Evolutionary conservation across 805 yeast species (phyloP), one percentile per base, ranked within the genome.

Genomic region (Allodekkera sacchari): DNA sequence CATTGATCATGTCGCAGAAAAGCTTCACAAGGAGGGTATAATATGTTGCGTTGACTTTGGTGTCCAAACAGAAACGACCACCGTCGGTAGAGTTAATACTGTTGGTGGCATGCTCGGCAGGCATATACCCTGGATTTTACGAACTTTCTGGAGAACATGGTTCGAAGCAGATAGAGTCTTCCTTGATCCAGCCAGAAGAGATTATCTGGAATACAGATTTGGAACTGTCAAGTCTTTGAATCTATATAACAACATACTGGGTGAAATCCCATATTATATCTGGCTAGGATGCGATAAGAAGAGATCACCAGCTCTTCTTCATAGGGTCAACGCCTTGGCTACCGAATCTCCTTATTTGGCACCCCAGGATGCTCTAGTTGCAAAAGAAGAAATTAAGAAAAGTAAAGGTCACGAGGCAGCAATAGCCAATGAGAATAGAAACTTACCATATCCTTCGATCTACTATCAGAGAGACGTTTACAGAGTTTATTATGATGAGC

Each of bases 101-200:
- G 57, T 82, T 22, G 94, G 94, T 32, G 92, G 94, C 7, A 59
- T 76, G 42, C 68, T 68, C 20, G 69, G 74, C 46, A 66, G 94
- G 48, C 81, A 81, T 51, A 76, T 72, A 38, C 78, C 84, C 18
- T 83, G 94, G 94, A 39, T 79, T 35, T 65, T 71, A 31, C 66
- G 94, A 51, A 80, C 83, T 19, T 83, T 83, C 52, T 83, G 94
- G 94, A 69, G 87, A 49, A 61, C 78, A 27, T 83, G 94, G 94
- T 83, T 83, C 54, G 94, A 83, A 55, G 78, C 79, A 32, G 94
- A 83, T 55, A 69, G 77, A 35, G 94, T 83, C 3, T 78, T 74
- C 46, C 66, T 83, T 43, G 94, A 83, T 50, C 75, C 87, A 20
- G 70, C 85, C 6, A 73, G 94, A 60, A 73, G 94, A 59, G 85